A percentile compares a stretch with the other conserved stretches of the same genome.
phyloP scores from a whole-genome alignment of 2,329 filamentous ascomycete genomes.

The Phaeomoniella chlamydospora region DNA sequence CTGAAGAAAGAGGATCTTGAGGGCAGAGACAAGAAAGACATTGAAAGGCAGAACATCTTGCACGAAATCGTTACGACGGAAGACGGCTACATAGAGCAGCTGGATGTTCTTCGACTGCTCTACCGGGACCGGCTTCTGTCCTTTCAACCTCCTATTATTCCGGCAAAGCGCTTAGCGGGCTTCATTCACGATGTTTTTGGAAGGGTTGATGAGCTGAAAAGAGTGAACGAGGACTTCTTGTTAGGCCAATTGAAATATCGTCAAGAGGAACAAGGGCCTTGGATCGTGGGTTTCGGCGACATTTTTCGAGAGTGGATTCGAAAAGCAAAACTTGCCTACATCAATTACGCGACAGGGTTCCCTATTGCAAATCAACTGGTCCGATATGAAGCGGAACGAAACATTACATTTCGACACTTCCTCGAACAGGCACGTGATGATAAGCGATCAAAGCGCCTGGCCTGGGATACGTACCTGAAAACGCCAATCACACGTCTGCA shows the following conservation, averaged over 20 bases:
- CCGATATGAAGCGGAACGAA: conserved; percentile 69
- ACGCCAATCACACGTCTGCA: conserved; percentile 85
- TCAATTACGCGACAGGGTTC: conserved; percentile 82
- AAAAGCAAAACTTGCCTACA: conserved; percentile 76
- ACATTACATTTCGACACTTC: conserved; percentile 75
- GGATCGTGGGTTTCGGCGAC: conserved; percentile 86
- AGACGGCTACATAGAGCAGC: conserved; percentile 76
- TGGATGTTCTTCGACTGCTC: conserved; percentile 70
- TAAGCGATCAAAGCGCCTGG: conserved; percentile 65
- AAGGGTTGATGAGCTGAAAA: conserved; percentile 73
- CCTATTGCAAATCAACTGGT: conserved; percentile 73
- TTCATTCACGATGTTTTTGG: conserved; percentile 84
- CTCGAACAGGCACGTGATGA: conserved; percentile 67
- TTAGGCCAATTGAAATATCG: conserved; percentile 90
- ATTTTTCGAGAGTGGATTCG: conserved; percentile 97
- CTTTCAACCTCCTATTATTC: conserved; percentile 66
- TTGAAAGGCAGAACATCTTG: conserved; percentile 83
- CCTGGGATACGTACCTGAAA: conserved; percentile 91
- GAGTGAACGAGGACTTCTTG: conserved; percentile 84
- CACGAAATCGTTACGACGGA: conserved; percentile 94
- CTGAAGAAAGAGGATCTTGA: conserved; percentile 65
- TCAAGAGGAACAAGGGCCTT: conserved; percentile 91
- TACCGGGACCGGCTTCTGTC: conserved; percentile 69
- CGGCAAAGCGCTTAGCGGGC: conserved; percentile 59
- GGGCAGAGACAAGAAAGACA: conserved; percentile 64